Evolutionary conservation across 306 rosid genomes (phyloP).

Genomic region (Glycine tomentella): DNA sequence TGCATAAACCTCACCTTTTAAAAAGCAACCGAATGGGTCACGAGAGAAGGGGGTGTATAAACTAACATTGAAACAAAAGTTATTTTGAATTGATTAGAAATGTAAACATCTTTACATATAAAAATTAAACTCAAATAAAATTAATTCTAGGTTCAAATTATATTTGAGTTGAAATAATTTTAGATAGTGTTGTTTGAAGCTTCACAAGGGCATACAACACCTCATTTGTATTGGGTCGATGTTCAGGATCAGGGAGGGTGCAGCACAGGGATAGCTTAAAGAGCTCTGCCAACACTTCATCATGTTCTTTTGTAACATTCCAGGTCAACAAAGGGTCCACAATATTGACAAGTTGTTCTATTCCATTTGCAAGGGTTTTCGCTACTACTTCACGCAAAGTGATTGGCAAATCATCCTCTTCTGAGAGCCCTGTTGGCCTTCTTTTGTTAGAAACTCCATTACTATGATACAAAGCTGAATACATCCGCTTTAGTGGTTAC

Average conservation of each 20-base stretch:
- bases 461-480: constrained; percentile 77
- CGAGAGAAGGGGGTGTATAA: too few species aligned
- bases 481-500: constrained; percentile 76
- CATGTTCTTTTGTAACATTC: constrained; percentile 47
- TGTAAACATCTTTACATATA: neutral
- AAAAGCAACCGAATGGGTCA: too few species aligned
- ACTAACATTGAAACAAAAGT: too few species aligned
- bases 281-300: constrained; percentile 55
- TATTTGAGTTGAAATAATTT: too few species aligned
- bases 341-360: constrained; percentile 45
- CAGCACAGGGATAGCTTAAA: constrained; percentile 67
- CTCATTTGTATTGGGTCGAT: constrained; percentile 69
- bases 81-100: too few species aligned
- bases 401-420: constrained; percentile 61
- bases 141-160: too few species aligned
- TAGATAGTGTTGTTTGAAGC: constrained; percentile 39
- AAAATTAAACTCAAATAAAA: too few species aligned
- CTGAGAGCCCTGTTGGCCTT: constrained; percentile 75
- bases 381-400: constrained; percentile 65
- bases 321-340: constrained; percentile 63
- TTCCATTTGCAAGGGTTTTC: constrained; percentile 65
- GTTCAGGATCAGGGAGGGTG: constrained; percentile 66
- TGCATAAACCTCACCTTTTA: too few species aligned
- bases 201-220: constrained; percentile 63
- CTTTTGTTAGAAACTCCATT: constrained; percentile 82